These are phyloP conservation scores for Cercospora zeae-maydis DNA, from an alignment of 2,329 filamentous ascomycete species.

Conservation along the genomic window DNA sequence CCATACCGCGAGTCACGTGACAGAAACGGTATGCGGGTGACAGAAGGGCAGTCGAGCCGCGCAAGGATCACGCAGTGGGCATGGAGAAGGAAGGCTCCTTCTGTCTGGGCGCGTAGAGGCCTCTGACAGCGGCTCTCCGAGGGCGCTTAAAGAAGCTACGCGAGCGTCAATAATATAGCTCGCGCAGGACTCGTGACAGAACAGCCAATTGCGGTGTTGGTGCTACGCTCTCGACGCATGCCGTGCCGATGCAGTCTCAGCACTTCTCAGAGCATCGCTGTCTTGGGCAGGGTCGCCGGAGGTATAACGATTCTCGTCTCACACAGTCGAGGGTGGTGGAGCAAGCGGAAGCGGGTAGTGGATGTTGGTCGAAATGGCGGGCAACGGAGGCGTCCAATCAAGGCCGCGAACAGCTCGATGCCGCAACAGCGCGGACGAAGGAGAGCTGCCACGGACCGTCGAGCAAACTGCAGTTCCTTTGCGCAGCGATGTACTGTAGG, in stretches of 20 bases:
- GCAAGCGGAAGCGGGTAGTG: background rate
- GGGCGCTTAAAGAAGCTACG: conserved; percentile 3
- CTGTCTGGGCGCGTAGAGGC: background rate
- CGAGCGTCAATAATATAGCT: background rate
- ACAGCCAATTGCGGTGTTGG: background rate
- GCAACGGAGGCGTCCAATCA: background rate
- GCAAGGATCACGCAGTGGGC: conserved; percentile 1
- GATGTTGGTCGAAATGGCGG: background rate
- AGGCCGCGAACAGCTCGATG: background rate
- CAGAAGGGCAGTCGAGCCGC: background rate
- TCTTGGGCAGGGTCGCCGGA: background rate
- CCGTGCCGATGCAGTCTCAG: background rate
- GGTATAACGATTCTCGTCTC: background rate
- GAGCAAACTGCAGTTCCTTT: conserved; percentile 2
- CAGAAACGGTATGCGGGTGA: background rate
- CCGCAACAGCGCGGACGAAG: background rate
- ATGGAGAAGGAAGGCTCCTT: background rate
- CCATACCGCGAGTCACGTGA: conserved; percentile 6
- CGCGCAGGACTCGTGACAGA: background rate
- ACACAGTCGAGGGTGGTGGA: background rate
- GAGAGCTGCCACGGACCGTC: conserved; percentile 5
- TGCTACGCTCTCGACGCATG: background rate
- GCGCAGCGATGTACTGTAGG: background rate
- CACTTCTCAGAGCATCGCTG: background rate
- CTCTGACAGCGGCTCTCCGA: conserved; percentile 1